Percentiles rank a stretch among this genome's conserved stretches.
Evolutionary conservation across 139 green algal species (phyloP).

Genomic region (Limnomonas spitsbergensis): DNA sequence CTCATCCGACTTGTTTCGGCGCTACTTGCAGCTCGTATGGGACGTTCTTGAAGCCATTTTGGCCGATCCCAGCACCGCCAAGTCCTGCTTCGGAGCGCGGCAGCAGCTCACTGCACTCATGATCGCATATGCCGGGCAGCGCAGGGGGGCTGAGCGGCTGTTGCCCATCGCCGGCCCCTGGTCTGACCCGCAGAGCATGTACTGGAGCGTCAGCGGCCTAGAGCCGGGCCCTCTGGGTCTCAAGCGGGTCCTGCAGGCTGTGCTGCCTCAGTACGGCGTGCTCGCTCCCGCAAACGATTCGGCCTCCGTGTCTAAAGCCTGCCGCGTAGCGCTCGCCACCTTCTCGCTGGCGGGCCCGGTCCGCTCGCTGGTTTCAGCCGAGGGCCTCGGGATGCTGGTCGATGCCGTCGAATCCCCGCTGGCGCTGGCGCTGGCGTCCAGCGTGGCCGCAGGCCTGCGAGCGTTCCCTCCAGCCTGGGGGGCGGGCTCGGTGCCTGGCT

Average conservation of each 20-base stretch:
- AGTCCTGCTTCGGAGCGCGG: not conserved
- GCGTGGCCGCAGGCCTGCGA: not conserved
- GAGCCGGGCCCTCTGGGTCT: not conserved
- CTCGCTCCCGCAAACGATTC: not conserved
- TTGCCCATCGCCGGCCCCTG: not conserved
- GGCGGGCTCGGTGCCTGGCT: no score
- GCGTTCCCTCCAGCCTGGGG: not conserved
- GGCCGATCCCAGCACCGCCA: not conserved
- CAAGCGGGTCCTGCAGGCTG: not conserved
- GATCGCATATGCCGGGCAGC: not conserved
- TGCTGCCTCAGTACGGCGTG: slow-evolving; percentile 7
- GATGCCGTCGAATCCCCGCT: not conserved
- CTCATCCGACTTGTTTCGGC: no score
- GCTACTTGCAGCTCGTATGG: not conserved
- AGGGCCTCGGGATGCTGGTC: not conserved
- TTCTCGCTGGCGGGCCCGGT: not conserved
- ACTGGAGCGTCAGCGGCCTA: not conserved
- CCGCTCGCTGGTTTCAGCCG: not conserved
- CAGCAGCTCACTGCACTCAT: not conserved
- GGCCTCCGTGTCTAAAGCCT: not conserved
- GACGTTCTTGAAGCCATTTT: not conserved
- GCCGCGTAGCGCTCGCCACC: not conserved
- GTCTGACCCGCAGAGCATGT: not conserved
- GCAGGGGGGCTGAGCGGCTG: not conserved
- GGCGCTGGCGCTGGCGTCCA: not conserved